A percentile compares a stretch with the other conserved stretches of the same genome.
Conservation (phyloP, 179 eudicot genomes). For the Beta lomatogona region DNA sequence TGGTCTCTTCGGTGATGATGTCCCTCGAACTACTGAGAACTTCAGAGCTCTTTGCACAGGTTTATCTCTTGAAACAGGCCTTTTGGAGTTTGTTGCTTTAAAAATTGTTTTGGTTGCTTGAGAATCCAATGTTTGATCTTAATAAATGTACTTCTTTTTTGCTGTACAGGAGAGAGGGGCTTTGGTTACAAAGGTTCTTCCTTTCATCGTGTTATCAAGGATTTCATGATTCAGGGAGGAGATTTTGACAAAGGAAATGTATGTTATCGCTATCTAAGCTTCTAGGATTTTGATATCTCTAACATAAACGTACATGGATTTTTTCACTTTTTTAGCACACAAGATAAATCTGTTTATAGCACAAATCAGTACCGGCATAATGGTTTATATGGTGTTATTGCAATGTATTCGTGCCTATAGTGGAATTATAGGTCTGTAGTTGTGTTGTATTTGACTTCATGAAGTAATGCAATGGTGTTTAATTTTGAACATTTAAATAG, state of each 20-base stretch:
- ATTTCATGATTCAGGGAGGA: conserved; percentile 98
- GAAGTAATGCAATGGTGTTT: not conserved
- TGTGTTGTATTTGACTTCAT: not conserved
- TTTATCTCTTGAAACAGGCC: conserved; percentile 20
- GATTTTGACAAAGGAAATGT: conserved; percentile 97
- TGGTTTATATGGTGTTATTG: not conserved
- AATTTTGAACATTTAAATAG: not conserved
- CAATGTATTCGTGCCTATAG: not conserved
- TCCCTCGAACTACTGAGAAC: conserved; percentile 87
- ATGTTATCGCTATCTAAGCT: conserved; percentile 30
- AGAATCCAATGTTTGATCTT: not conserved
- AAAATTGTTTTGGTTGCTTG: not conserved
- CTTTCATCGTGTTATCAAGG: conserved; percentile 92
- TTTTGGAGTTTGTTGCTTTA: not conserved
- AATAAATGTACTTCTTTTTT: not conserved
- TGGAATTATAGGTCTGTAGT: not conserved
- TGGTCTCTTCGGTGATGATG: conserved; percentile 91
- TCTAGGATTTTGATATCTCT: conserved; percentile 4
- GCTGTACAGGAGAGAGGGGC: conserved; percentile 76
- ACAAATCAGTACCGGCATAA: not conserved
- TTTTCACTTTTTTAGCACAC: not conserved
- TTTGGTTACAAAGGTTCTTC: conserved; percentile 87
- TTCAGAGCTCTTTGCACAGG: conserved; percentile 99
- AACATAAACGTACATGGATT: not conserved
- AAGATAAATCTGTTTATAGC: not conserved